phyloP scores from a whole-genome alignment of 148 eudicot genomes.

The Vaccinium myrtillus region DNA sequence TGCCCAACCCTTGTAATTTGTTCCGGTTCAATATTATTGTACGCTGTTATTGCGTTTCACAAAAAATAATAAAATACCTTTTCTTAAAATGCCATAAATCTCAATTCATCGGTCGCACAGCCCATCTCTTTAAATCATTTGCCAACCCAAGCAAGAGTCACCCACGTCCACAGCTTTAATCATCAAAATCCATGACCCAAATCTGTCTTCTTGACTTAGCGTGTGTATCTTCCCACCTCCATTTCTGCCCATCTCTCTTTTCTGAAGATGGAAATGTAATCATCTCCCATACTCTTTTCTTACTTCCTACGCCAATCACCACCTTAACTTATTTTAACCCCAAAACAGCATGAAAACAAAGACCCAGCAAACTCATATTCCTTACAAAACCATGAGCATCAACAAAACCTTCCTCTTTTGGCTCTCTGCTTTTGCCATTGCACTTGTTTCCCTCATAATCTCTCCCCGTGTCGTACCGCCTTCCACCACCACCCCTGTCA shows the following conservation, averaged over 20 bases:
- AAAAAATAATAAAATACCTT: too few species aligned
- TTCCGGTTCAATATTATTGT: too few species aligned
- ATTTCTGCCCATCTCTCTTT: conserved; percentile 5
- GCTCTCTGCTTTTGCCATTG: conserved; percentile 52
- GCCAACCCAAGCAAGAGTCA: not conserved
- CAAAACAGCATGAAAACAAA: not conserved
- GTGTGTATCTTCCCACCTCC: conserved; percentile 28
- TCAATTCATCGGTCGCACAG: not conserved
- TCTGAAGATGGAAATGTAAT: conserved; percentile 11
- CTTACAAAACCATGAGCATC: conserved; percentile 41
- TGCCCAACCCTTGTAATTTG: too few species aligned
- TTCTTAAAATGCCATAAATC: not conserved
- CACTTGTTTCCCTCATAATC: conserved; percentile 43
- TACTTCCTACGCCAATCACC: conserved; percentile 60
- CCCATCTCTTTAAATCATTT: not conserved
- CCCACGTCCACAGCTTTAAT: not conserved
- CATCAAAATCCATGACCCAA: not conserved
- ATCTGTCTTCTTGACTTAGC: conserved; percentile 20
- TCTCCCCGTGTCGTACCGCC: conserved; percentile 30
- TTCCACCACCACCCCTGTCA: conserved; percentile 18
- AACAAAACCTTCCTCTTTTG: conserved; percentile 40
- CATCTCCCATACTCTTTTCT: conserved; percentile 37
- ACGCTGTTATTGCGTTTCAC: too few species aligned
- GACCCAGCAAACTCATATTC: not conserved
- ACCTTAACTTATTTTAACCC: conserved; percentile 10